phyloP scores from a whole-genome alignment of 1,139 yeast species.

The Pichia sp. region DNA sequence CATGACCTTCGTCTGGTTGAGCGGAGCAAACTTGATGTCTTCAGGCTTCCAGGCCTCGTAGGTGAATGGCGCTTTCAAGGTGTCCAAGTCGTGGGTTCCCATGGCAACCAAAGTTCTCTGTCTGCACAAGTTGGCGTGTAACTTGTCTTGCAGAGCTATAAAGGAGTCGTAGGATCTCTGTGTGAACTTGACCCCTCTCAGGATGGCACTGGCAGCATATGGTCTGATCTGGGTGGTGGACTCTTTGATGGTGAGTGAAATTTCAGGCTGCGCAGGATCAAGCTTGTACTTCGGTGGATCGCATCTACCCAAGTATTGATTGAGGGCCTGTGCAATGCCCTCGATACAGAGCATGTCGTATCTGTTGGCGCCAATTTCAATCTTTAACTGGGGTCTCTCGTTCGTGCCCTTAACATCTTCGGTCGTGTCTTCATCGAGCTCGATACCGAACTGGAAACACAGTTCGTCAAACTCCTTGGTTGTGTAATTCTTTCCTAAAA shows the following conservation, averaged over 20 bases:
- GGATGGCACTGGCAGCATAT: conserved; percentile 88
- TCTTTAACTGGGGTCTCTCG: conserved; percentile 94
- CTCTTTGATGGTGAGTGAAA: conserved; percentile 67
- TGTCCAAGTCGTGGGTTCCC: conserved; percentile 95
- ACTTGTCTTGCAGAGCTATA: conserved; percentile 92
- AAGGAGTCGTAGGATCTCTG: conserved; percentile 88
- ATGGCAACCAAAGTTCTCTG: conserved; percentile 95
- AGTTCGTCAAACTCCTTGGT: conserved; percentile 94
- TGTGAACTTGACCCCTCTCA: conserved; percentile 77
- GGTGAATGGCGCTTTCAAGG: conserved; percentile 77
- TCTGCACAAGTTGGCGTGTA: conserved; percentile 93
- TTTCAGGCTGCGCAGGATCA: conserved; percentile 56
- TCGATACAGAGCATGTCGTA: conserved; percentile 97
- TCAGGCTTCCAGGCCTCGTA: conserved; percentile 82
- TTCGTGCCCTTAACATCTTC: conserved; percentile 69
- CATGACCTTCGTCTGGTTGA: conserved; percentile 77
- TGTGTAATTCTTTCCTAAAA: conserved; percentile 76
- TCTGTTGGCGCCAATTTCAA: conserved; percentile 97
- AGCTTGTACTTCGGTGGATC: conserved; percentile 65
- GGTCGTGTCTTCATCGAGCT: conserved; percentile 92
- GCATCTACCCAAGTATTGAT: conserved; percentile 75
- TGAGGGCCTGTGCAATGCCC: conserved; percentile 93
- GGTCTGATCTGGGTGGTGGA: conserved; percentile 78
- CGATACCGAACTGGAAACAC: conserved; percentile 96
- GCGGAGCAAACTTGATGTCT: conserved; percentile 75